Base-by-base conservation (phyloP, 176 grass and related monocot genomes). In the Echinochloa phyllopogon region DNA sequence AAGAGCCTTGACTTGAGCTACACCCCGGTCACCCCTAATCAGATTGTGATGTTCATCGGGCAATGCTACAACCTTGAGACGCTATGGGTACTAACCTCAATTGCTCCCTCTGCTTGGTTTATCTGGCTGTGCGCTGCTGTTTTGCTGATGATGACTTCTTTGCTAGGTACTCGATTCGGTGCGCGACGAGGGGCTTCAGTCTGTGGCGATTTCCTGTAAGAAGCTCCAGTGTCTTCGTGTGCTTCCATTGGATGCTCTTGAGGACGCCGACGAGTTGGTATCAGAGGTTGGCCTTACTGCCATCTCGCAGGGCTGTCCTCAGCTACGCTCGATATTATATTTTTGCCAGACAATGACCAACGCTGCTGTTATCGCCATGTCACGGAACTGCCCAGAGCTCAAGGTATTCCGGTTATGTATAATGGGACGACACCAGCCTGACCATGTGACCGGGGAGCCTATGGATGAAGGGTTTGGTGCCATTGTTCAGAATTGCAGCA, bases 311-410 rank as follows among this genome's bases (percentile, higher is more conserved):
- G 96, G 96, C 44, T 99, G 96, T 72, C 91, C 18, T 18, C 84
- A 59, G 24, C 96, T 99, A 71, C 80, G 72, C 0, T 99, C 96
- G 0, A 96, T 94, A 11, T 84, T 99, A 0, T 99, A 94, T 86
- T 99, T 99, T 75, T 99, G 96, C 86, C 96, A 99, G 62, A 85
- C 45, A 3, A 99, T 99, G 96, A 99, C 96, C 61, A 99, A 99
- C 66, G 81, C 77, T 8, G 93, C 96, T 7, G 93, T 99, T 3
- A 45, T 92, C 38, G 37, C 84, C 77, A 94, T 96, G 89, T 96
- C 96, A 7, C 52, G 79, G 21, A 96, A 96, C 77, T 99, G 96
- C 88, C 82, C 47, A 0, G 96, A 99, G 62, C 74, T 99, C 29
- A 82, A 85, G 53, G 90, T 99, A 41, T 99, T 99, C 85, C 91